phyloP scores from a whole-genome alignment of 495 filamentous ascomycete genomes.

The Trichoderma orchidacearum region DNA sequence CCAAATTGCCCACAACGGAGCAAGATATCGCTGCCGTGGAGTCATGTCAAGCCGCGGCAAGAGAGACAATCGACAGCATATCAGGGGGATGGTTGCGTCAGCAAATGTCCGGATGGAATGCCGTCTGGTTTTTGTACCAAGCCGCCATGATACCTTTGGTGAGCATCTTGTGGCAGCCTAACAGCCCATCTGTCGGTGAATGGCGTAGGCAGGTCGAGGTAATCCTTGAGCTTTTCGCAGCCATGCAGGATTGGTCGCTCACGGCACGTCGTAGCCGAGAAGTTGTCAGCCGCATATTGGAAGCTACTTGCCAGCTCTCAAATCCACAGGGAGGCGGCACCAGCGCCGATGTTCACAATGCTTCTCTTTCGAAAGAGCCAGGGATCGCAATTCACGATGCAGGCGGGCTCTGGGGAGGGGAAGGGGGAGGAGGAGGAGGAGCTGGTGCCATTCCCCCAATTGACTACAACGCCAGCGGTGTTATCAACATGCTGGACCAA shows the following conservation, averaged over 20 bases:
- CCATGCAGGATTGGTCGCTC: conserved; percentile 56
- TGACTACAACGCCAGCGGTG: conserved; percentile 35
- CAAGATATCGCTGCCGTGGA: conserved; percentile 54
- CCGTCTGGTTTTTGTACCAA: conserved; percentile 74
- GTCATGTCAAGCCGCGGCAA: conserved; percentile 54
- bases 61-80: conserved; percentile 59
- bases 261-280: conserved; percentile 56
- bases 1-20: conserved; percentile 47
- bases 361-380: conserved; percentile 19
- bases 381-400: conserved; percentile 17
- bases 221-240: conserved; percentile 52
- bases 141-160: conserved; percentile 66
- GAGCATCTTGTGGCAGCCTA: conserved; percentile 52
- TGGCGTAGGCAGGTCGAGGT: conserved; percentile 54
- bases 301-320: conserved; percentile 34
- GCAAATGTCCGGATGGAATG: conserved; percentile 71
- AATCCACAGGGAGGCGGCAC: conserved; percentile 4
- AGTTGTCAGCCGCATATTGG: conserved; percentile 55
- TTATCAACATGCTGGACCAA: conserved; percentile 39
- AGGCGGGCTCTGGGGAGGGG: neutral
- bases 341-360: neutral
- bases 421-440: neutral
- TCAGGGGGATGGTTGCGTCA: conserved; percentile 51
- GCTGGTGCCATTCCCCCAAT: conserved; percentile 25
- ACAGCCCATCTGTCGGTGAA: conserved; percentile 36